A percentile compares a stretch with the other conserved stretches of the same genome.
phyloP scores from a whole-genome alignment of 2,329 filamentous ascomycete species.

The Amphichorda felina region DNA sequence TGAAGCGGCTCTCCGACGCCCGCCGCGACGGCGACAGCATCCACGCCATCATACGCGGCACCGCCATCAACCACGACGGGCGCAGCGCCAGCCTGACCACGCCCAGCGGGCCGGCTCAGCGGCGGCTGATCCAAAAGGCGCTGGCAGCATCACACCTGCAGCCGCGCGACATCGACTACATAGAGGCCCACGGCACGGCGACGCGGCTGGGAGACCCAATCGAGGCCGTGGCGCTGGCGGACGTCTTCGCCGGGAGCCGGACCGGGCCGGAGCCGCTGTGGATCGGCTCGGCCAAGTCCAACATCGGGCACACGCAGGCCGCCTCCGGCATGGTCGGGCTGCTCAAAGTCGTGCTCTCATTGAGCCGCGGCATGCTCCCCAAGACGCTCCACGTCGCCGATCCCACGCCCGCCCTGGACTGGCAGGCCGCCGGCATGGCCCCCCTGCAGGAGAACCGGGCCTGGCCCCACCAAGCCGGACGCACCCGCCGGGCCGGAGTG shows the following conservation, averaged over 20 bases:
- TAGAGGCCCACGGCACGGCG: conserved; percentile 32
- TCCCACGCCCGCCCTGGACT: conserved; percentile 6
- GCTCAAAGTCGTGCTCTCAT: conserved; percentile 14
- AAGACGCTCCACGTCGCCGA: conserved; percentile 7
- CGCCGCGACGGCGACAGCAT: conserved; percentile 26
- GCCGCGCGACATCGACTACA: conserved; percentile 23
- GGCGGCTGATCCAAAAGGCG: conserved; percentile 16
- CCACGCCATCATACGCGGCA: conserved; percentile 19
- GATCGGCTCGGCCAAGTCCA: conserved; percentile 6
- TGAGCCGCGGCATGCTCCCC: conserved; percentile 18
- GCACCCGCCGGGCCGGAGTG: conserved; percentile 7
- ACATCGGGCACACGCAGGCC: conserved; percentile 10
- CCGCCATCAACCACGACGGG: conserved; percentile 25
- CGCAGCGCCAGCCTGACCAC: conserved; percentile 25
- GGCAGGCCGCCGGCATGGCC: conserved; percentile 5
- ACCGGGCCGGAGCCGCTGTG: conserved; percentile 4
- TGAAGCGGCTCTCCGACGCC: conserved; percentile 31
- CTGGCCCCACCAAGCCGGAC: conserved; percentile 3
- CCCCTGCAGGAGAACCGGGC: conserved; percentile 3
- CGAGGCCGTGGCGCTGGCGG: conserved; percentile 19
- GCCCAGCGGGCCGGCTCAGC: conserved; percentile 22
- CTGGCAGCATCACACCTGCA: conserved; percentile 4
- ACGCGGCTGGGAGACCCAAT: conserved; percentile 14
- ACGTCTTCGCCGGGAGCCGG: conserved; percentile 16
- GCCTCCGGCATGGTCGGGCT: conserved; percentile 15